Evolutionary conservation across 1,139 yeast species (phyloP).

Genomic region (Entelexis sorbosivorans): DNA sequence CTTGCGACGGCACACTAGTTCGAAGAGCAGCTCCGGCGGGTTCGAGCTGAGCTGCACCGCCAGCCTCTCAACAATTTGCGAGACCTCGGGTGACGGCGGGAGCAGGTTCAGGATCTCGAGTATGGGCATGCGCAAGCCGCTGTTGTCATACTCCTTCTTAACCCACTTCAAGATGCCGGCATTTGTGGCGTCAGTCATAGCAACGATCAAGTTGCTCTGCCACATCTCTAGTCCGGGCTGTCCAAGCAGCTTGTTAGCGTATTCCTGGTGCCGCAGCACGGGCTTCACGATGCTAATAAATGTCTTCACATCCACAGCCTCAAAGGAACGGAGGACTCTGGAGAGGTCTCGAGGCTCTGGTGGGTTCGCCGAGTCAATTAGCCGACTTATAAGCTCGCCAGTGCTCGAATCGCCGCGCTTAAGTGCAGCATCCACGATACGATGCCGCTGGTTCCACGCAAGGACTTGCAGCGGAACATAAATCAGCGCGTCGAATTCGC

Average conservation of each 20-base stretch:
- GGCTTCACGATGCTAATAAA: background rate
- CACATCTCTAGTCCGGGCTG: background rate
- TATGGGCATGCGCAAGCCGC: background rate
- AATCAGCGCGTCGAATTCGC: slow-evolving; percentile 8
- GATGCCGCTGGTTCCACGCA: slow-evolving; percentile 17
- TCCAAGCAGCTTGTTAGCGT: background rate
- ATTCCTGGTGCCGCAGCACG: slow-evolving; percentile 4
- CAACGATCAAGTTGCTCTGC: background rate
- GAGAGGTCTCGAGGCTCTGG: slow-evolving; percentile 6
- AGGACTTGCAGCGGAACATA: slow-evolving; percentile 10
- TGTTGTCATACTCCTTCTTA: background rate
- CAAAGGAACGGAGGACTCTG: background rate
- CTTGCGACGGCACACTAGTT: slow-evolving; percentile 11
- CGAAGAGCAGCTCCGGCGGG: slow-evolving; percentile 9
- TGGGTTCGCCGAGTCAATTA: slow-evolving; percentile 8
- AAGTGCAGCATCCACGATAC: slow-evolving; percentile 5
- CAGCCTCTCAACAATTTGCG: background rate
- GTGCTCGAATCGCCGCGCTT: background rate
- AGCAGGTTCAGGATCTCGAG: slow-evolving; percentile 6
- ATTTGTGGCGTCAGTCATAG: background rate
- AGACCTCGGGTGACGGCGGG: background rate
- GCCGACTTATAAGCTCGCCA: slow-evolving; percentile 9
- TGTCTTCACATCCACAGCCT: background rate
- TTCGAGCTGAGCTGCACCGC: background rate
- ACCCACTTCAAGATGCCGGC: slow-evolving; percentile 3